Evolutionary conservation across 176 grass and related monocot genomes (phyloP), one percentile per base, ranked within the genome.

Genomic region (Rhynchospora tenuis): DNA sequence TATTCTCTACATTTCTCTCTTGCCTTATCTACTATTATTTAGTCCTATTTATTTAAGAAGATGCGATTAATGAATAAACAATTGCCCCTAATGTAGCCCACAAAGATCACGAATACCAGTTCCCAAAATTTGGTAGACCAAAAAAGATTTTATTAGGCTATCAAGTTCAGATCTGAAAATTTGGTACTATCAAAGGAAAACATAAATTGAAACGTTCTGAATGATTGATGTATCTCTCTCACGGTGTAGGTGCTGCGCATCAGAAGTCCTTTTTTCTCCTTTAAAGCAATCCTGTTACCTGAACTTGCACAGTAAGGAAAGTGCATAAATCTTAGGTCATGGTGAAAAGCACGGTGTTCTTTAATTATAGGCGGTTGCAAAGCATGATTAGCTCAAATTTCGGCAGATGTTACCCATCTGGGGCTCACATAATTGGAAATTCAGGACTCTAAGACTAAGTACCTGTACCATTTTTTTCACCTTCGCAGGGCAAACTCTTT

Each of bases 341-440:
- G 47, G 71, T 74, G 45, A 74, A 52, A 6, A 73, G 70, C 46
- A 52, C 46, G 23, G 47, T 13, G 1, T 73, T 8, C 11, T 74
- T 42, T 67, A 73, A 73, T 26, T 73, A 27, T 23, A 73, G 69
- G 69, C n/a, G 11, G 69, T 73, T 73, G 69, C 15, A 75, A 75
- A 54, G 72, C 72, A 75, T 75, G 20, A 54, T 54, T 75, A 54
- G 72, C 72, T 75, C 72, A 54, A 75, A 52, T 54, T 27, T 73
- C 69, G 69, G 69, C 69, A 50, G 19, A 73, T 73, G 29, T 13
- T 50, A 73, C 69, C 69, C 46, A 24, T 47, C 5, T 24, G n/a
- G 69, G 44, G 69, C n/a, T 73, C 69, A 73, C 9, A 47, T 6
- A 48, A 20, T 23, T 20, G 44, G 8, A 3, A 22, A 22, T 46